Evolutionary conservation across 2,329 filamentous ascomycete species (phyloP).

Genomic region (Fusarium musae): DNA sequence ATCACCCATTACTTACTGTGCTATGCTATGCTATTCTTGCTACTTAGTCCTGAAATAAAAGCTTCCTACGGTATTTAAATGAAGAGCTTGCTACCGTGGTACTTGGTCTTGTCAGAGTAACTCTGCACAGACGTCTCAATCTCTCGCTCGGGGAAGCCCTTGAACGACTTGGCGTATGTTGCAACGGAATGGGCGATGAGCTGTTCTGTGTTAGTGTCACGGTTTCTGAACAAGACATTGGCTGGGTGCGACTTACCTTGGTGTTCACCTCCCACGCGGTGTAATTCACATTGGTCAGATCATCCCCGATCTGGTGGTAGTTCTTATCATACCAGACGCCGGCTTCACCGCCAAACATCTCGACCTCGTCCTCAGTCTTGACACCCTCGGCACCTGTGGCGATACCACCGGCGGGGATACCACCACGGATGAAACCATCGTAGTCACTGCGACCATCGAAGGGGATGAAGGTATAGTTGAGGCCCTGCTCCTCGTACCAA

Average conservation of each 20-base stretch:
- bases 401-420: conserved; percentile 79
- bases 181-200: conserved; percentile 79
- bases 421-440: conserved; percentile 77
- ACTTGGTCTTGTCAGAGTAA: conserved; percentile 56
- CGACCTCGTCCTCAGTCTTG: conserved; percentile 75
- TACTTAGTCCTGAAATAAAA: not conserved
- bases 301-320: conserved; percentile 72
- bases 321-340: conserved; percentile 69
- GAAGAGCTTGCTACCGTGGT: conserved; percentile 56
- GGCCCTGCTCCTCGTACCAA: conserved; percentile 70
- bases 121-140: conserved; percentile 43
- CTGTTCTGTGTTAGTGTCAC: conserved; percentile 48
- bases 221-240: not conserved
- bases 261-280: conserved; percentile 71
- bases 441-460: conserved; percentile 87
- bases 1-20: not conserved
- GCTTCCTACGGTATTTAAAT: not conserved
- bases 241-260: conserved; percentile 55
- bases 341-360: conserved; percentile 76
- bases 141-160: conserved; percentile 70
- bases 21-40: not conserved
- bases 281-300: conserved; percentile 66
- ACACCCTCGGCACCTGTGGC: conserved; percentile 81
- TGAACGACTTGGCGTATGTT: conserved; percentile 72
- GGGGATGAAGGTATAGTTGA: conserved; percentile 75